Conservation (phyloP, 768 basidiomycete species). For the Auriscalpium microsporum region DNA sequence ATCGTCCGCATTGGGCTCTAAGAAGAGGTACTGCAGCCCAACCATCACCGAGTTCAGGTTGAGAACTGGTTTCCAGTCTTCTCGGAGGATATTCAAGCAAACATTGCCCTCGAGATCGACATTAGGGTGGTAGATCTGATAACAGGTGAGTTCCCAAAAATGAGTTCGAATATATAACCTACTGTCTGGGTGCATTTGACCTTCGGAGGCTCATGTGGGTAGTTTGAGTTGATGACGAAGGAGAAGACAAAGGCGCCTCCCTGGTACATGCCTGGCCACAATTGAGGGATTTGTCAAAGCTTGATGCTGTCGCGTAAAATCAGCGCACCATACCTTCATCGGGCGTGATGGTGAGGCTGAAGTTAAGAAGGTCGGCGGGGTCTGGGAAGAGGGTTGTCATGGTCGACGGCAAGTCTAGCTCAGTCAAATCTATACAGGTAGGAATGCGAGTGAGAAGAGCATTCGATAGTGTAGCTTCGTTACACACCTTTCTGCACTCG, state of each 20-base stretch:
- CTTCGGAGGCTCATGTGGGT: slow-evolving; percentile 98
- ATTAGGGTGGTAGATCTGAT: slow-evolving; percentile 96
- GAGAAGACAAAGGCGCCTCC: slow-evolving; percentile 91
- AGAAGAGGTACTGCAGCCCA: slow-evolving; percentile 94
- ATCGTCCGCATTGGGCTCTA: slow-evolving; percentile 98
- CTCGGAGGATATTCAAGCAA: slow-evolving; percentile 94
- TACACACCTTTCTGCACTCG: slow-evolving; percentile 94
- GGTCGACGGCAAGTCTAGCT: slow-evolving; percentile 89
- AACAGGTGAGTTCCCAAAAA: neutral
- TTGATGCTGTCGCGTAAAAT: neutral
- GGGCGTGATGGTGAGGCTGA: slow-evolving; percentile 88
- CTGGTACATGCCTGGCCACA: slow-evolving; percentile 86
- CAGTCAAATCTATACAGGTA: slow-evolving; percentile 69
- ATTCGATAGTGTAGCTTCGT: neutral
- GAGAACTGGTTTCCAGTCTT: slow-evolving; percentile 99
- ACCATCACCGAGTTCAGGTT: slow-evolving; percentile 99
- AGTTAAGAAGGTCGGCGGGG: slow-evolving; percentile 92
- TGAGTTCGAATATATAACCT: slow-evolving; percentile 19
- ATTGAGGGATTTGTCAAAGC: neutral
- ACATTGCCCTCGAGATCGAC: slow-evolving; percentile 98
- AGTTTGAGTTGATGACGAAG: slow-evolving; percentile 94
- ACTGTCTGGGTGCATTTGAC: slow-evolving; percentile 96
- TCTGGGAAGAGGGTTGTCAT: slow-evolving; percentile 96
- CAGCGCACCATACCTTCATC: slow-evolving; percentile 67
- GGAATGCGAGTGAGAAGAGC: neutral